Percentiles rank a stretch among this genome's conserved stretches.
Conservation (phyloP, 352 stramenopile species). For the Globisporangium radiosum region DNA sequence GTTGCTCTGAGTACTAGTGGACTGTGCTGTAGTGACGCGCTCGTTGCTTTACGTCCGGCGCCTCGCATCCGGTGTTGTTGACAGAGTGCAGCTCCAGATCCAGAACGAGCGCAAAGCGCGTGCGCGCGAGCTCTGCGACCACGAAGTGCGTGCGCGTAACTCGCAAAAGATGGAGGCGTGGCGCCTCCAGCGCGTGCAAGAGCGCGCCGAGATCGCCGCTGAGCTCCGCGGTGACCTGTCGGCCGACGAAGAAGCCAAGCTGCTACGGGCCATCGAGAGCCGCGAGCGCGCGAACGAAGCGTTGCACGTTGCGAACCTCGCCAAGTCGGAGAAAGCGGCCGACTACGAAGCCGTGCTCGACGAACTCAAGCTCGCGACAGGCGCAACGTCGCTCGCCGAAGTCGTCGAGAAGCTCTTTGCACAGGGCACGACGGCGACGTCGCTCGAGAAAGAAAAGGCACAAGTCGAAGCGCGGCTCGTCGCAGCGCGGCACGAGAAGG, state of each 20-base stretch:
- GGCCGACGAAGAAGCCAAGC: constrained; percentile 45
- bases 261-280: constrained; percentile 57
- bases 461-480: constrained; percentile 50
- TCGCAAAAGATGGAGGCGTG: constrained; percentile 79
- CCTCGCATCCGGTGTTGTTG: not conserved
- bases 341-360: constrained; percentile 61
- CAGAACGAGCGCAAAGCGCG: constrained; percentile 58
- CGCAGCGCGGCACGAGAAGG: constrained; percentile 52
- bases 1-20: no score
- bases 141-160: constrained; percentile 73
- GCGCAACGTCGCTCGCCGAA: constrained; percentile 37
- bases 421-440: constrained; percentile 44
- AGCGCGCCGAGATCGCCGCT: constrained; percentile 69
- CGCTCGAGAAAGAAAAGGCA: constrained; percentile 72
- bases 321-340: constrained; percentile 60
- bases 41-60: not conserved
- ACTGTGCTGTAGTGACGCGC: no score
- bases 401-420: constrained; percentile 71
- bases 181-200: constrained; percentile 59
- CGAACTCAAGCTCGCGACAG: constrained; percentile 64
- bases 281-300: constrained; percentile 59
- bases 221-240: constrained; percentile 71
- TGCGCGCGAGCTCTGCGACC: constrained; percentile 60
- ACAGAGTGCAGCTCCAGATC: constrained; percentile 56
- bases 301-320: constrained; percentile 52